Base-by-base conservation (phyloP, 163 green algal genomes). In the Chlorella variabilis region DNA sequence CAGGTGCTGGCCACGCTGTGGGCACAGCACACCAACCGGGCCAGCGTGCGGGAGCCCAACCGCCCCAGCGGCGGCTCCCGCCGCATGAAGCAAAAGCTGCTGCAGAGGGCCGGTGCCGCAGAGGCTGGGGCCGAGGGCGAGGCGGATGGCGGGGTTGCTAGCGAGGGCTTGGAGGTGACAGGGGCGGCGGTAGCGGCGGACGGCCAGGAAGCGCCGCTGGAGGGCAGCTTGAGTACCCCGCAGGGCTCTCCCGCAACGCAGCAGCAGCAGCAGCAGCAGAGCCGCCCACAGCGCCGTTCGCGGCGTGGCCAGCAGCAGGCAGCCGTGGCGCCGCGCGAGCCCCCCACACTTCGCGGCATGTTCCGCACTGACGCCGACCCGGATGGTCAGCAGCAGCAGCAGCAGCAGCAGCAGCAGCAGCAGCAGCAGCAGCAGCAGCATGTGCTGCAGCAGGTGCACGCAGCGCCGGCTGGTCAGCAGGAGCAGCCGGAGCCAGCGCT, bases 1-100 rank as follows among this genome's bases (percentile, higher is more conserved):
- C 63, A 83, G 77, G 49, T 71, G 49, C 77, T 83, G 34, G 48
- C 65, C 20, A 41, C 17, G 48, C 63, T 83, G 49, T 83, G 77
- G 77, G 39, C 65, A 1, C 58, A 75, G 62, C 34, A 75, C 62
- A 56, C 51, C 33, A 29, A 49, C 51, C 9, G 49, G 2, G 51
- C 49, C 71, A 78, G 71, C 71, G 31, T 49, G 68, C n/a, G 13
- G 41, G 29, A 61, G 41, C 42, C 59, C 59, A 76, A 38, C 3
- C 38, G n/a, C 5, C 5, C 49, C 51, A 78, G 33, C 51, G 34
- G 45, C 54, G 33, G 33, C n/a, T 4, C 18, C 27, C 4, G n/a
- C 27, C 31, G 23, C 15, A 34, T 33, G n/a, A 8, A 17, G 7
- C 61, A n/a, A 21, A 80, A 54, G 49, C 31, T 0, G 48, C 49